Evolutionary conservation across 768 basidiomycete genomes (phyloP), one percentile per base, ranked within the genome.

Genomic region (Trametes sanguinea): DNA sequence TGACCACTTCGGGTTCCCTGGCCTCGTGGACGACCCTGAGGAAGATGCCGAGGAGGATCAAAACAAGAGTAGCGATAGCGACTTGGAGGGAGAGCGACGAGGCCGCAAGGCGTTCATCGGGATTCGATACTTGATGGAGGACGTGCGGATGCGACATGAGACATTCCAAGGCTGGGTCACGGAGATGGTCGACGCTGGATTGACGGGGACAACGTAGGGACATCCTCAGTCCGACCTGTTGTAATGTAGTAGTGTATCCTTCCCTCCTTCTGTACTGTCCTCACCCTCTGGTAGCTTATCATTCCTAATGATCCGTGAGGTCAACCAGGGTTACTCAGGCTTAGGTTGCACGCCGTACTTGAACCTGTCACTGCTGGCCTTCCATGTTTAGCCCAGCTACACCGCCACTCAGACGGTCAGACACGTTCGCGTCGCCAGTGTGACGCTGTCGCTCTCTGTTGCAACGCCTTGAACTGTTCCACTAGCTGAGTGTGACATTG

Each of bases 1-100:
- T 22, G 92, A 95, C 60, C 90, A 92, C 65, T 96, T 95, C 73
- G 94, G 94, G 0, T 92, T 96, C 73, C 95, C 95, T 5, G 93
- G 89, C 0, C 56, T 92, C 22, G 77, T 92, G 40, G 89, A 92
- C 63, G 63, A 64, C 16, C 33, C 54, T 8, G 91, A 90, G 22
- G 81, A 83, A n/a, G 89, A 85, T n/a, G 91, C 88, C 16, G 81
- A 82, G 57, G 83, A 85, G 52, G 67, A 71, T 33, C 65, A 68
- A 29, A 62, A 57, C 51, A 68, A 56, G 14, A 61, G 51, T 1
- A 68, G 66, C 11, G 75, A 70, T 10, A 77, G 75, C 37, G 89
- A 88, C 62, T 76, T 72, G 54, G 90, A 93, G 70, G 90, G 90
- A 8, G 87, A 90, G 69, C 76, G 83, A 61, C 81, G 81, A 51